phyloP scores from a whole-genome alignment of 2,329 filamentous ascomycete species.

The Talaromyces sp. region DNA sequence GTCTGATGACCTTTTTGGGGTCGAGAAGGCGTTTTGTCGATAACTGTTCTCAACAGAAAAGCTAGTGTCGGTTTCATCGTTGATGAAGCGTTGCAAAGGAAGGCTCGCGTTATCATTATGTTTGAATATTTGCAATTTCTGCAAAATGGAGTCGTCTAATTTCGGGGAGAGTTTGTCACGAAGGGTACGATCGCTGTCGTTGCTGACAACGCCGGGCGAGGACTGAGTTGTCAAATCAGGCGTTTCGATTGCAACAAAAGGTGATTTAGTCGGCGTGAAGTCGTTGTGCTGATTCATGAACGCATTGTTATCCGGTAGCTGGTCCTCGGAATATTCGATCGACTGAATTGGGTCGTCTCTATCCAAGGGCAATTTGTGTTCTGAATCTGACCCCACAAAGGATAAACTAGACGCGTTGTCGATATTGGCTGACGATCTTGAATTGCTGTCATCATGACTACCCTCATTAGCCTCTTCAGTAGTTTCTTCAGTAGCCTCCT shows the following conservation, averaged over 20 bases:
- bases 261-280: neutral
- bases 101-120: constrained; percentile 30
- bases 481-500: neutral
- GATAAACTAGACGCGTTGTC: neutral
- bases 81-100: constrained; percentile 35
- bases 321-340: constrained; percentile 1
- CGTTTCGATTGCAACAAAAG: constrained; percentile 17
- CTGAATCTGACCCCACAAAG: neutral
- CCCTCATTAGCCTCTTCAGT: neutral
- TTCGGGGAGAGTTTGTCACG: constrained; percentile 26
- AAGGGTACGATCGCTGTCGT: constrained; percentile 21
- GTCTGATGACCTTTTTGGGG: constrained; percentile 1
- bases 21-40: neutral
- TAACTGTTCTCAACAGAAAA: constrained; percentile 13
- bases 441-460: neutral
- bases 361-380: neutral
- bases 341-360: constrained; percentile 9
- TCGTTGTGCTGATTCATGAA: neutral
- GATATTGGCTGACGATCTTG: neutral
- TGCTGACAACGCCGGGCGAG: constrained; percentile 14
- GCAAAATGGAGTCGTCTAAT: constrained; percentile 20
- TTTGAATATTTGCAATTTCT: constrained; percentile 18
- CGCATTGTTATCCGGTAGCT: neutral
- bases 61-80: constrained; percentile 28
- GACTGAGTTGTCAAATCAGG: constrained; percentile 17